Conservation (phyloP, 2,329 filamentous ascomycete species). For the Trichophyton rubrum region DNA sequence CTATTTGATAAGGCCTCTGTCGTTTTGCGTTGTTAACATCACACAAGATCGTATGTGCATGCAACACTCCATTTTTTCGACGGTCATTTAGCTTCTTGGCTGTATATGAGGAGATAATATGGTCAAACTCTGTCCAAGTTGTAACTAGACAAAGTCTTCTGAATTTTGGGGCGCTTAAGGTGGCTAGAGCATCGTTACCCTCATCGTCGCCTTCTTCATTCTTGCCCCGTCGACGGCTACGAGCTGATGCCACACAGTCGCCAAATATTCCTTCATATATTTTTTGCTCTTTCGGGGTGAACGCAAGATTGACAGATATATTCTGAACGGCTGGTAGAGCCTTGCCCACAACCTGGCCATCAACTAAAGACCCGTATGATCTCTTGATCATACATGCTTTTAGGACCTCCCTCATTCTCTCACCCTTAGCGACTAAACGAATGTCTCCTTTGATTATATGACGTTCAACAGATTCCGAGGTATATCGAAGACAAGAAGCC, state of each 20-base stretch:
- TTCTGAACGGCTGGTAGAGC: neutral
- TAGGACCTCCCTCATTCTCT: neutral
- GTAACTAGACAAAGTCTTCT: neutral
- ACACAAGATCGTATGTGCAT: neutral
- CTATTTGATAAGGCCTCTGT: neutral
- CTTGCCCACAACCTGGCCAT: neutral
- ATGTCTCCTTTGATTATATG: neutral
- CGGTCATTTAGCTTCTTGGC: neutral
- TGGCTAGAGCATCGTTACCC: neutral
- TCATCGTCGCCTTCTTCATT: neutral
- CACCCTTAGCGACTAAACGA: neutral
- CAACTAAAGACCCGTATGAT: neutral
- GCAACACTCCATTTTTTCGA: neutral
- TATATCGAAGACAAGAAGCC: neutral
- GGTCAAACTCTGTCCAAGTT: neutral
- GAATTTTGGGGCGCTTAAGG: neutral
- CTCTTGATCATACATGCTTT: constrained; percentile 1
- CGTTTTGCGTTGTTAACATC: neutral
- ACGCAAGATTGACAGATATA: neutral
- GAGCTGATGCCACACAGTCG: neutral
- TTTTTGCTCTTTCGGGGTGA: neutral
- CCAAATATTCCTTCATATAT: neutral
- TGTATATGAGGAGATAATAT: neutral
- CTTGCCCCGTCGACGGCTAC: neutral
- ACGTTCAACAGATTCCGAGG: neutral